phyloP scores from a whole-genome alignment of 768 basidiomycete species.

The Leccinum variicolor region DNA sequence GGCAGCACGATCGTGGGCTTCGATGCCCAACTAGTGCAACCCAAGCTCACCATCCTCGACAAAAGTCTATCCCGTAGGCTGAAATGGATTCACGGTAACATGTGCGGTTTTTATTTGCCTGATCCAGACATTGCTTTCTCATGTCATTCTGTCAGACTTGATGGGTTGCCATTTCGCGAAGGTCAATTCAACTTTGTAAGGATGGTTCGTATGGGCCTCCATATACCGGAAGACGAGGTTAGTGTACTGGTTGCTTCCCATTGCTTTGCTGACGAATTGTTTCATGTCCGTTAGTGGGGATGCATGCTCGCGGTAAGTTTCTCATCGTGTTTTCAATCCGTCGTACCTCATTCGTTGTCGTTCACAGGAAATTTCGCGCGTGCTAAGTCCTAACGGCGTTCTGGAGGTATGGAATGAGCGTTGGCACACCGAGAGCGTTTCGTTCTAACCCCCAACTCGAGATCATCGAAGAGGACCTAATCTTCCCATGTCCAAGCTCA shows the following conservation, averaged over 20 bases:
- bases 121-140: constrained; percentile 2
- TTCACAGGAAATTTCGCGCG: constrained; percentile 60
- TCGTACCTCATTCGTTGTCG: constrained; percentile 14
- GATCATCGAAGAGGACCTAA: constrained; percentile 72
- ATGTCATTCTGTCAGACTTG: constrained; percentile 43
- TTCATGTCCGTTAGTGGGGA: constrained; percentile 49
- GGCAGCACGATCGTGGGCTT: constrained; percentile 55
- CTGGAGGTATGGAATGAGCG: constrained; percentile 50
- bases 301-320: constrained; percentile 55
- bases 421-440: neutral
- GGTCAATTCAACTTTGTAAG: constrained; percentile 64
- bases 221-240: constrained; percentile 71
- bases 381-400: constrained; percentile 58
- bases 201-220: constrained; percentile 60
- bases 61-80: constrained; percentile 47
- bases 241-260: constrained; percentile 8
- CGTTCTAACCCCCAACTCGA: constrained; percentile 26
- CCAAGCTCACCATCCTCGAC: constrained; percentile 36
- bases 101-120: constrained; percentile 40
- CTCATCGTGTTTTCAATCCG: constrained; percentile 7
- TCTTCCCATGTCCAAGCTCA: constrained; percentile 54
- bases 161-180: constrained; percentile 57
- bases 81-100: constrained; percentile 64
- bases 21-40: constrained; percentile 55
- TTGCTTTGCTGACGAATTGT: constrained; percentile 15